These are phyloP conservation scores for Bruguiera sexangula DNA, from an alignment of 345 rosid species.

Conservation along the genomic window DNA sequence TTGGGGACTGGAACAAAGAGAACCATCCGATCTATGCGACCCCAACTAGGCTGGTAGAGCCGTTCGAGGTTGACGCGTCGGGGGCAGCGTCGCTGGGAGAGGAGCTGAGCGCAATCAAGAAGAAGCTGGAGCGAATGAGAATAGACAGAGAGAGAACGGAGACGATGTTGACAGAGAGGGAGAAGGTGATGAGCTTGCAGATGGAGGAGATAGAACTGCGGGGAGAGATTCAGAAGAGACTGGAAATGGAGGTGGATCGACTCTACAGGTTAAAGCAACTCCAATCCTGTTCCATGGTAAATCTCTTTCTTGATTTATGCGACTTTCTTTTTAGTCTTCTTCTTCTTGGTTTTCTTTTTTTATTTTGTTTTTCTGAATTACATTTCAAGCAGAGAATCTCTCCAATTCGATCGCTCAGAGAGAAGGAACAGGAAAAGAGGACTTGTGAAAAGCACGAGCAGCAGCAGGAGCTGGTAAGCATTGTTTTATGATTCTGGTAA, in stretches of 20 bases:
- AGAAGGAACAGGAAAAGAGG: slow-evolving; percentile 44
- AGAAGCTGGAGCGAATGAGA: slow-evolving; percentile 71
- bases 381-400: slow-evolving; percentile 46
- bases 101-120: slow-evolving; percentile 71
- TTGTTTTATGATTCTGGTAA: background rate
- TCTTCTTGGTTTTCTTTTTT: too few species aligned
- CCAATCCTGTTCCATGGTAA: slow-evolving; percentile 52
- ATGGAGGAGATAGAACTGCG: slow-evolving; percentile 48
- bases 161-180: slow-evolving; percentile 52
- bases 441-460: background rate
- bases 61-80: slow-evolving; percentile 23
- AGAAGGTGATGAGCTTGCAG: slow-evolving; percentile 32
- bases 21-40: slow-evolving; percentile 19
- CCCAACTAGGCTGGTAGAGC: slow-evolving; percentile 15
- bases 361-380: background rate
- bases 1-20: slow-evolving; percentile 45
- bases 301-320: background rate
- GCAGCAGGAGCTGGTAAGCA: background rate
- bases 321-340: background rate
- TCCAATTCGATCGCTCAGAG: slow-evolving; percentile 63
- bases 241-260: slow-evolving; percentile 83
- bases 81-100: slow-evolving; percentile 56
- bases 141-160: slow-evolving; percentile 57
- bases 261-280: slow-evolving; percentile 78
- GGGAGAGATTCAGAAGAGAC: slow-evolving; percentile 58